Percentiles rank a stretch among this genome's conserved stretches.
phyloP scores from a whole-genome alignment of 2,329 filamentous ascomycete species.

The Chaetomium sp. region DNA sequence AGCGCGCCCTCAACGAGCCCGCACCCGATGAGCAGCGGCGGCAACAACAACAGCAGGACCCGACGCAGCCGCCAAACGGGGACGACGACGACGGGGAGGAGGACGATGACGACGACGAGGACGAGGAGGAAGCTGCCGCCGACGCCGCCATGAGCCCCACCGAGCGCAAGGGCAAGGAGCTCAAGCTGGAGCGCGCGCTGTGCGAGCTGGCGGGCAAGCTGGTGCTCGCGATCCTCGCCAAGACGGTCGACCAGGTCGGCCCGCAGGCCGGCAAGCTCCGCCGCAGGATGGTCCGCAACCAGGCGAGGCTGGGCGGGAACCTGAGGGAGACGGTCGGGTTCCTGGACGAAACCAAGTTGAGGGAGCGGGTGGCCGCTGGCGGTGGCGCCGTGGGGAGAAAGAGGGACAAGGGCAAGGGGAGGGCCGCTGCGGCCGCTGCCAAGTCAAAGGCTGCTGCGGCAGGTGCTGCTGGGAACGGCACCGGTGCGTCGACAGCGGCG shows the following conservation, averaged over 20 bases:
- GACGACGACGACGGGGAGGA: slow-evolving; percentile 54
- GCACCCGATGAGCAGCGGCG: slow-evolving; percentile 36
- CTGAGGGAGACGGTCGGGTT: slow-evolving; percentile 83
- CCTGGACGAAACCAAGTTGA: slow-evolving; percentile 69
- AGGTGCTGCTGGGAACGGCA: slow-evolving; percentile 36
- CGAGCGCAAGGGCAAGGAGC: slow-evolving; percentile 63
- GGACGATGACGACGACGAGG: slow-evolving; percentile 44
- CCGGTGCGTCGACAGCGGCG: slow-evolving; percentile 32
- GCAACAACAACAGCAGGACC: background rate
- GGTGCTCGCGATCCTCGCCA: slow-evolving; percentile 75
- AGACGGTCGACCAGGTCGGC: slow-evolving; percentile 68
- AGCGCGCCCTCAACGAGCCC: slow-evolving; percentile 53
- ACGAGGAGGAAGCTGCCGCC: slow-evolving; percentile 56
- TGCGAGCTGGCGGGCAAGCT: slow-evolving; percentile 86
- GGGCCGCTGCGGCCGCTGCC: slow-evolving; percentile 39
- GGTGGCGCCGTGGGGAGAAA: slow-evolving; percentile 40
- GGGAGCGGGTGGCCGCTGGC: slow-evolving; percentile 43
- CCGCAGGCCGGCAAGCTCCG: slow-evolving; percentile 64
- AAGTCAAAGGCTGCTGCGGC: slow-evolving; percentile 38
- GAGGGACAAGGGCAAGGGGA: slow-evolving; percentile 35
- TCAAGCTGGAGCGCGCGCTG: slow-evolving; percentile 80
- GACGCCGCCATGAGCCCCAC: slow-evolving; percentile 57
- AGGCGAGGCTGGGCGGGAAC: slow-evolving; percentile 76
- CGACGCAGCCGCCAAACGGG: background rate
- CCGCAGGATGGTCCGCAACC: slow-evolving; percentile 76